Conservation (phyloP, 2,329 filamentous ascomycete genomes). For the Hymenoscyphus occultus region DNA sequence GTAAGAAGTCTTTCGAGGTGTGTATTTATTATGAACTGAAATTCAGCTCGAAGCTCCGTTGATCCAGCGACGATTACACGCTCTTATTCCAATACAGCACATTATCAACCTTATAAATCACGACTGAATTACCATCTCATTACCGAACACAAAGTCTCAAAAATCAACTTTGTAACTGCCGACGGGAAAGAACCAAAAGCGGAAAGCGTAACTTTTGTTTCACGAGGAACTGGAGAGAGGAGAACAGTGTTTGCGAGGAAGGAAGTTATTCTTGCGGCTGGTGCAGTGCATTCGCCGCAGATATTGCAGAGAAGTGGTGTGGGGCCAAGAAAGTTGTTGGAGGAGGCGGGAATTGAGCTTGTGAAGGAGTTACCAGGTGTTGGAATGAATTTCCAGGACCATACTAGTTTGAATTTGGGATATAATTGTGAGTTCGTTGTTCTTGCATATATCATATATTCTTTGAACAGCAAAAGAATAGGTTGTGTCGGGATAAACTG, state of each 20-base stretch:
- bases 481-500: neutral
- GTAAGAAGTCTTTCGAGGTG: neutral
- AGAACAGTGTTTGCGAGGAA: constrained; percentile 19
- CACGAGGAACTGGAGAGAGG: neutral
- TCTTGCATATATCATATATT: neutral
- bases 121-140: constrained; percentile 7
- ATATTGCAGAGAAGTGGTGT: constrained; percentile 45
- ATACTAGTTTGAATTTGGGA: constrained; percentile 22
- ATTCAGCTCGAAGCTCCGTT: neutral
- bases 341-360: constrained; percentile 45
- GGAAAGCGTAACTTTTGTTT: neutral
- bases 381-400: constrained; percentile 57
- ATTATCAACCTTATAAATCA: neutral
- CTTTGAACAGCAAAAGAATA: neutral
- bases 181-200: neutral
- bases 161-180: constrained; percentile 5
- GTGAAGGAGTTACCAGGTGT: constrained; percentile 58
- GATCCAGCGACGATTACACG: neutral
- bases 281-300: constrained; percentile 44
- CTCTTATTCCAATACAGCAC: neutral
- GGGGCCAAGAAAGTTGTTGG: constrained; percentile 39
- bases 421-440: neutral
- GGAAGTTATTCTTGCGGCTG: constrained; percentile 47
- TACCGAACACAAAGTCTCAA: constrained; percentile 5
- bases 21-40: neutral